Evolutionary conservation across 805 yeast genomes (phyloP).

Genomic region (Metschnikowia baotianmanensis): DNA sequence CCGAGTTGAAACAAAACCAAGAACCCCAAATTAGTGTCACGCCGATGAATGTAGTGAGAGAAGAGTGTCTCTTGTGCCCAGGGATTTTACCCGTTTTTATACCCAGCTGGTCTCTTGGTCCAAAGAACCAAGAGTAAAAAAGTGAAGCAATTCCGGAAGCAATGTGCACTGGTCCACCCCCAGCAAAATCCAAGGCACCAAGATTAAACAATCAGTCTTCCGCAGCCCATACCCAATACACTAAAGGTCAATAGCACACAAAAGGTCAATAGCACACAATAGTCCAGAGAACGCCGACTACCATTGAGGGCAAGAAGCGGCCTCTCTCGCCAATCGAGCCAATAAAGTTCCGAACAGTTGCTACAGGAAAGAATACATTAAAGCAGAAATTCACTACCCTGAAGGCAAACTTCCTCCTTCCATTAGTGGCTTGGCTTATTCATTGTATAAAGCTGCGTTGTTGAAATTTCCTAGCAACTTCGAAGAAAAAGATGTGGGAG

Average conservation of each 20-base stretch:
- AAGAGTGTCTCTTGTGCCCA: constrained; percentile 32
- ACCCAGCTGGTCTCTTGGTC: constrained; percentile 34
- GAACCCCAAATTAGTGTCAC: constrained; percentile 47
- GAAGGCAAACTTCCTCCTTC: constrained; percentile 51
- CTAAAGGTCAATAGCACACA: no score
- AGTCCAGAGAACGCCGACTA: constrained; percentile 40
- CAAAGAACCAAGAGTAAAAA: constrained; percentile 42
- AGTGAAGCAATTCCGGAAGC: constrained; percentile 44
- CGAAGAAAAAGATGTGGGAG: constrained; percentile 30
- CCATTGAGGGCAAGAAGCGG: constrained; percentile 38
- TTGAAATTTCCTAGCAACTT: constrained; percentile 34
- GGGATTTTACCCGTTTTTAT: constrained; percentile 25
- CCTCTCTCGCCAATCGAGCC: constrained; percentile 46
- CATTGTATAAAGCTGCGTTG: constrained; percentile 39
- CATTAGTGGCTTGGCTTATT: constrained; percentile 37
- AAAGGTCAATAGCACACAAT: constrained; percentile 46
- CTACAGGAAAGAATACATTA: constrained; percentile 46
- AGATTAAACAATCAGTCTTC: constrained; percentile 44
- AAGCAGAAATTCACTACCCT: constrained; percentile 43
- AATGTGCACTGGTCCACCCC: constrained; percentile 51
- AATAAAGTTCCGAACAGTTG: constrained; percentile 47
- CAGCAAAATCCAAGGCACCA: constrained; percentile 48
- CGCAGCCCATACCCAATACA: constrained; percentile 46
- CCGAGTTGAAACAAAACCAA: constrained; percentile 51
- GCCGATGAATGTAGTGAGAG: constrained; percentile 40